A percentile compares a stretch with the other conserved stretches of the same genome.
These are phyloP conservation scores for Arachnomyces sp. DNA, from an alignment of 2,329 filamentous ascomycete genomes.

Conservation along the genomic window DNA sequence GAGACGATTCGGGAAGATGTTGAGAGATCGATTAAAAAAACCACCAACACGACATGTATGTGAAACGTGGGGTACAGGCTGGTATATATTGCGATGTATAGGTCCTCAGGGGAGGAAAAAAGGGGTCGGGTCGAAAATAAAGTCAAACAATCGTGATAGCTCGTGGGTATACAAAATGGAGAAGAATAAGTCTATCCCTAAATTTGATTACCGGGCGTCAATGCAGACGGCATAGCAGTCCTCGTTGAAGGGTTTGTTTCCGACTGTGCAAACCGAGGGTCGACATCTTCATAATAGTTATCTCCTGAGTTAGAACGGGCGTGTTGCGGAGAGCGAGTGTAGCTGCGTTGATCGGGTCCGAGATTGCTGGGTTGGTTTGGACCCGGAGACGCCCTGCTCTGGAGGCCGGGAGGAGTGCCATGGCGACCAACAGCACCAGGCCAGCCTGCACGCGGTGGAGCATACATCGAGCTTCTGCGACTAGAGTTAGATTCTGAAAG, in stretches of 20 bases:
- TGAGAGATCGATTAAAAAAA: too few species aligned
- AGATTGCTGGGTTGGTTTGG: slow-evolving; percentile 28
- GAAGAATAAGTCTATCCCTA: too few species aligned
- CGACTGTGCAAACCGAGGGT: slow-evolving; percentile 68
- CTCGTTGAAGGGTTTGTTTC: slow-evolving; percentile 20
- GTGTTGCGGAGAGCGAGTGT: slow-evolving; percentile 16
- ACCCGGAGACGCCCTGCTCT: slow-evolving; percentile 11
- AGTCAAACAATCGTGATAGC: too few species aligned
- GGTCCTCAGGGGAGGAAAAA: too few species aligned
- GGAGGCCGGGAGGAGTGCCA: slow-evolving; percentile 5
- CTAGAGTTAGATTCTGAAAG: not conserved
- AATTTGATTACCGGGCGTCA: slow-evolving; percentile 27
- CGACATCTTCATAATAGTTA: slow-evolving; percentile 86
- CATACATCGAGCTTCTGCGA: slow-evolving; percentile 20
- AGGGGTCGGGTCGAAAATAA: too few species aligned
- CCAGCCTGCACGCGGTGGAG: slow-evolving; percentile 42
- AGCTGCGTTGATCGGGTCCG: too few species aligned
- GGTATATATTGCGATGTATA: too few species aligned
- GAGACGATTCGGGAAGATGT: too few species aligned
- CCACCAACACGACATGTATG: too few species aligned
- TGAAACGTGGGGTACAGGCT: too few species aligned
- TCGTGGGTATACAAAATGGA: too few species aligned
- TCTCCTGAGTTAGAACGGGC: slow-evolving; percentile 33
- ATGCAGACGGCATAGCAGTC: slow-evolving; percentile 25
- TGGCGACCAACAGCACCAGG: slow-evolving; percentile 12